phyloP scores from a whole-genome alignment of 768 basidiomycete species.

The Lyophyllum shimeji region DNA sequence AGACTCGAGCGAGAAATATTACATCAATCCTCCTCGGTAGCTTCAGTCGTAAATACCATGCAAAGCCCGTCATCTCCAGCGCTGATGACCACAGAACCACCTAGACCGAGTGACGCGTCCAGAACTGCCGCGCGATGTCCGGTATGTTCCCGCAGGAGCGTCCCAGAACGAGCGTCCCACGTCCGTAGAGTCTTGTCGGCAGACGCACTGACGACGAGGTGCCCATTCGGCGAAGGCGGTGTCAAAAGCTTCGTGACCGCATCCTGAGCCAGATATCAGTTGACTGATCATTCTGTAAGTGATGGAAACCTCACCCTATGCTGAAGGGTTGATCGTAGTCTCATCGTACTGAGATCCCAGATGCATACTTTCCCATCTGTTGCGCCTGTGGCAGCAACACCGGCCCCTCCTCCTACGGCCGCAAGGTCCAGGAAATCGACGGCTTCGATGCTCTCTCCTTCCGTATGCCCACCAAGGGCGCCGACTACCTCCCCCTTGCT shows the following conservation, averaged over 20 bases:
- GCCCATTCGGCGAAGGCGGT: constrained; percentile 71
- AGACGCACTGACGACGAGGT: constrained; percentile 83
- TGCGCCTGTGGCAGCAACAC: constrained; percentile 79
- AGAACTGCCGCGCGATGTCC: constrained; percentile 83
- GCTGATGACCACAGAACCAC: constrained; percentile 76
- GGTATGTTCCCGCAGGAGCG: constrained; percentile 72
- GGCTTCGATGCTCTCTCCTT: constrained; percentile 87
- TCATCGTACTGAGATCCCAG: constrained; percentile 91
- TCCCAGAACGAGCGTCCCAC: constrained; percentile 90
- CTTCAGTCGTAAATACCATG: constrained; percentile 76
- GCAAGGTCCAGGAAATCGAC: constrained; percentile 81
- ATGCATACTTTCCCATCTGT: constrained; percentile 94
- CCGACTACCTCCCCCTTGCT: constrained; percentile 82
- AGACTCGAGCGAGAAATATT: not conserved
- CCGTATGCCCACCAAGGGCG: constrained; percentile 78
- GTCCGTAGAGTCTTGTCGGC: constrained; percentile 86
- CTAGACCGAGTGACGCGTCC: constrained; percentile 66
- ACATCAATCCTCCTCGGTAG: constrained; percentile 30
- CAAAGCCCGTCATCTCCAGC: constrained; percentile 91
- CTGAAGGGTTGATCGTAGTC: constrained; percentile 75
- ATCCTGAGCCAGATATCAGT: constrained; percentile 50
- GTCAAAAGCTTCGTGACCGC: constrained; percentile 79
- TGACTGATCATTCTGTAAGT: not conserved
- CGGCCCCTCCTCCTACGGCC: constrained; percentile 49
- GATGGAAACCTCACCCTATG: constrained; percentile 62